Base-by-base conservation (phyloP, 176 grass and related monocot species). In the Triticum monococcum region DNA sequence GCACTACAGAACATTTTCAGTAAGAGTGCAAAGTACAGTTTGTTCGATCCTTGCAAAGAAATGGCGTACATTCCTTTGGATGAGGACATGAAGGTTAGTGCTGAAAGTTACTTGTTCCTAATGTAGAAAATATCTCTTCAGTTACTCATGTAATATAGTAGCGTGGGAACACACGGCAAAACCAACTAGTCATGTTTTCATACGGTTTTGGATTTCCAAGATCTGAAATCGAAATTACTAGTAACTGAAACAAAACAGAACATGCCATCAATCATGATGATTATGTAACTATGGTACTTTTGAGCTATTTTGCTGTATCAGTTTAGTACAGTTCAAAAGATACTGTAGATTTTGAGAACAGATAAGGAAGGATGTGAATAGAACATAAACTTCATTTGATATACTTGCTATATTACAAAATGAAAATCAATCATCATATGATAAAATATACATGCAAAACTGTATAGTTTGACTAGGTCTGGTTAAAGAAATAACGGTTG, bases 61-160 rank as follows among this genome's bases (percentile, higher is more conserved):
- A 99, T 99, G 97, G 97, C 97, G 4, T 99, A 99, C 81, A 99
- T 99, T 99, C 97, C 97, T 81, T 89, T 99, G 88, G 97, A 99
- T 20, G 97, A 99, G 86, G 97, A 99, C 80, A 93, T 99, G 97
- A 99, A 99, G 97, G 97, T 99, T 70, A 92, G 90, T 89, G 48
- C 64, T n/a, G 85, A 61, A 87, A 80, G 9, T 32, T 63, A 35
- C 50, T 2, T 80, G 65, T 81, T 69, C 16, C 9, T 74, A 79
- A 13, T 77, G 25, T 74, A 68, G 36, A 87, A 22, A n/a, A 37
- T 68, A 17, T 35, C 4, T 79, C 56, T 63, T n/a, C 31, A 22
- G 12, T n/a, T 89, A 77, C 69, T 52, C 35, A 68, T 73, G 20
- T 32, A 57, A 28, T 84, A 38, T 72, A 38, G n/a, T 70, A 22